Conservation (phyloP, 1,284 basidiomycete species). For the Ustilago curta region DNA sequence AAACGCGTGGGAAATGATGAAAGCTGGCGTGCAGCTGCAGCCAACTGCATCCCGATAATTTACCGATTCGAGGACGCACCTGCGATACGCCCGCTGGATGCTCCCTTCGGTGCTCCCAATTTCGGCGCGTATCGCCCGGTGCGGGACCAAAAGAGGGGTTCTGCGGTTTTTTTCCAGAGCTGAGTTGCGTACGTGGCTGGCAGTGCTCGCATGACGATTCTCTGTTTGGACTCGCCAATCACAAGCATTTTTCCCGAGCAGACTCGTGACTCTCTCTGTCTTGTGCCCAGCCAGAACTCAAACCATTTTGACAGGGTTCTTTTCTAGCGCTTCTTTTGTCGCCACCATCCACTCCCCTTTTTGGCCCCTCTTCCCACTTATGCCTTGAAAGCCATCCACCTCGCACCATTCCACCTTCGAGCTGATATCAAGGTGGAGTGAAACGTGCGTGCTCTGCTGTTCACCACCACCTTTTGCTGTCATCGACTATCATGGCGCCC, state of each 20-base stretch:
- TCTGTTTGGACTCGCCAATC: constrained; percentile 1
- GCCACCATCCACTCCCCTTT: not conserved
- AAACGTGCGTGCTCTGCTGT: constrained; percentile 10
- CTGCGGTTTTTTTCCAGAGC: not conserved
- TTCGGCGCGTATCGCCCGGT: not conserved
- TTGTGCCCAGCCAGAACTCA: not conserved
- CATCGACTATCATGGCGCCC: constrained; percentile 8
- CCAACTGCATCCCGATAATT: not conserved
- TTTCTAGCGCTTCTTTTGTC: not conserved
- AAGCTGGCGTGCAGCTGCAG: constrained; percentile 4
- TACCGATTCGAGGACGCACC: not conserved
- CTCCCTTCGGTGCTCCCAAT: not conserved
- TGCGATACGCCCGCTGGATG: constrained; percentile 1
- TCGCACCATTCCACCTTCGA: constrained; percentile 8
- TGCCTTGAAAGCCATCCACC: constrained; percentile 5
- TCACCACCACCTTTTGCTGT: not conserved
- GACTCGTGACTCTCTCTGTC: not conserved
- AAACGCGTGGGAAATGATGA: constrained; percentile 3
- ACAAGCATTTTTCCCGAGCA: not conserved
- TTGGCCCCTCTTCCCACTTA: constrained; percentile 2
- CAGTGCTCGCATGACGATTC: constrained; percentile 1
- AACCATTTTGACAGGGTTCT: not conserved
- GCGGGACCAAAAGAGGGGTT: not conserved
- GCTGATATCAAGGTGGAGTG: constrained; percentile 18
- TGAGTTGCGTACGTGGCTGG: constrained; percentile 11